A percentile compares a stretch with the other conserved stretches of the same genome.
phyloP scores from a whole-genome alignment of 768 basidiomycete species.

The Polyporus arcularius region DNA sequence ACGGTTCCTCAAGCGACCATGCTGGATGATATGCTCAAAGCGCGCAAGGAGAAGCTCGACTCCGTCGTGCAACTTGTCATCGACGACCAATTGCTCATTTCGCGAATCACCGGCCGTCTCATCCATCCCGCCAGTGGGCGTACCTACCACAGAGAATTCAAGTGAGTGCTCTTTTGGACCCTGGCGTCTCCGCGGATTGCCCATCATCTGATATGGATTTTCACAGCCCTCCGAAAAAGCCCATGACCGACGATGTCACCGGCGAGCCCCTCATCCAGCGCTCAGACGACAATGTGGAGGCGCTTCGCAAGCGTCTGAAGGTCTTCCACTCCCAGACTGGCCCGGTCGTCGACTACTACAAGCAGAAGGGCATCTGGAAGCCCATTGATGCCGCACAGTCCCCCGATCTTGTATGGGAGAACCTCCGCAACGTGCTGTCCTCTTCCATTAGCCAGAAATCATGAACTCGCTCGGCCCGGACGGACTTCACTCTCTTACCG shows the following conservation, averaged over 20 bases:
- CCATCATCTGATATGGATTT: not conserved
- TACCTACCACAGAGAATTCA: conserved; percentile 94
- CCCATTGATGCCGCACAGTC: conserved; percentile 94
- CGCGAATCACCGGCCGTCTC: conserved; percentile 94
- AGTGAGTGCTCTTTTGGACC: conserved; percentile 51
- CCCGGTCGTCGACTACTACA: conserved; percentile 97
- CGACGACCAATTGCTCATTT: conserved; percentile 93
- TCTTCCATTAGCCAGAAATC: conserved; percentile 7
- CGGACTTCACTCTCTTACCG: conserved; percentile 6
- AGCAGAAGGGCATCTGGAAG: conserved; percentile 84
- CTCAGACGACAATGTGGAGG: conserved; percentile 97
- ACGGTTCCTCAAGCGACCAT: conserved; percentile 97
- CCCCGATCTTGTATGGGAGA: conserved; percentile 90
- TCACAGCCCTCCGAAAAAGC: conserved; percentile 91
- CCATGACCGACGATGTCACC: conserved; percentile 90
- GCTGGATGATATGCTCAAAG: conserved; percentile 86
- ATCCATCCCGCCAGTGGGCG: conserved; percentile 89
- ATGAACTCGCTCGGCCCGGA: conserved; percentile 13
- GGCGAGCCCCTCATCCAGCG: conserved; percentile 97
- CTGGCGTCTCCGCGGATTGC: not conserved
- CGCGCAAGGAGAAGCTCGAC: conserved; percentile 85
- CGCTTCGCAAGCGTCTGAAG: conserved; percentile 82
- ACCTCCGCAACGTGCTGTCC: conserved; percentile 65
- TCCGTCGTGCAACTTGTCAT: conserved; percentile 92
- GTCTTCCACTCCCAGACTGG: conserved; percentile 95